Evolutionary conservation across 1,284 basidiomycete species (phyloP), one percentile per base, ranked within the genome.

Genomic region (Naganishia cerealis): DNA sequence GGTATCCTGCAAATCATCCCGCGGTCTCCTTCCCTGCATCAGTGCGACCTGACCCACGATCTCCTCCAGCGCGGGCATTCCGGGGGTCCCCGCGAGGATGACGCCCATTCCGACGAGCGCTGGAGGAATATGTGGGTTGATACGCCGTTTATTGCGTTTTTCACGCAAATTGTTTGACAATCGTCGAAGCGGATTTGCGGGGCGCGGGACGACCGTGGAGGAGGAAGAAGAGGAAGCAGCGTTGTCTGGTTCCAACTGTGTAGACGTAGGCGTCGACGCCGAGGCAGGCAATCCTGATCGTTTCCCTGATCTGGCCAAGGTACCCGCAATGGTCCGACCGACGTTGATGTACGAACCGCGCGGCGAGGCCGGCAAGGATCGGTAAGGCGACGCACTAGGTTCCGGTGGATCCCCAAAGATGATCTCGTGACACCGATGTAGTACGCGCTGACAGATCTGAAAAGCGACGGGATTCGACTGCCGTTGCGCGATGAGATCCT

Each of bases 381-480:
- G 75, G 71, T 82, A 92, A 5, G 91, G 89, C 15, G 86, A 84
- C 39, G 83, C 78, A 26, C 82, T 80, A 13, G 88, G 86, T 38
- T 86, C 83, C 9, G 91, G 87, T 33, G 90, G 85, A 79, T 98
- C 92, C 69, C 90, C 88, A 79, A 97, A 99, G 75, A 99, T 94
- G 78, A 98, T 94, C 82, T 94, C 90, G 81, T 99, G 95, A 77
- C 94, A 96, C 78, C 87, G 87, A 77, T 94, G 92, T 71, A 97
- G 84, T 58, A 94, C 87, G 69, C 96, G 87, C 80, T 94, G 92
- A 81, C 96, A 99, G 72, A 96, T 90, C 68, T 87, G 83, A 80
- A 99, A 98, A 0, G 93, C 90, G 33, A 85, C 86, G 1, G 93
- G 88, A 69, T 88, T 86, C 54, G 81, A 79, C 10, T 87, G 84